Percentiles rank a stretch among this genome's conserved stretches.
Evolutionary conservation across 352 stramenopile genomes (phyloP).

Genomic region (Stephanocyclus meneghinianus): DNA sequence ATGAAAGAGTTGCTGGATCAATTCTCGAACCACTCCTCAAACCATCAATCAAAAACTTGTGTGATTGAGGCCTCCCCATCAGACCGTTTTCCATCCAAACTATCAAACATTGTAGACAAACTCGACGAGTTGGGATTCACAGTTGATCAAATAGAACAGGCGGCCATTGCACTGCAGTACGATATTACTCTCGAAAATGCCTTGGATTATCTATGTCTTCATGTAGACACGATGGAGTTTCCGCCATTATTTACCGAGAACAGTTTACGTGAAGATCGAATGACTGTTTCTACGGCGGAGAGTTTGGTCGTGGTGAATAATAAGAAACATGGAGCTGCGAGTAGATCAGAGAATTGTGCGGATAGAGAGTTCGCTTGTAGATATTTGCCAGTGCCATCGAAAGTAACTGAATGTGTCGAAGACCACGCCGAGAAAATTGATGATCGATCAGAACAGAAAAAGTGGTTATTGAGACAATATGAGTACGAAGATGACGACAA

Average conservation of each 20-base stretch:
- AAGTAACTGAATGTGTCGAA: slow-evolving; percentile 11
- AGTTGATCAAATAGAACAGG: slow-evolving; percentile 36
- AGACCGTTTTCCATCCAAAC: slow-evolving; percentile 35
- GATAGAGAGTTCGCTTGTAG: not conserved
- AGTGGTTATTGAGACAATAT: slow-evolving; percentile 62
- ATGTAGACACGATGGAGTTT: slow-evolving; percentile 57
- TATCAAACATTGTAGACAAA: slow-evolving; percentile 35
- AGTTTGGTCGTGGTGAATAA: slow-evolving; percentile 25
- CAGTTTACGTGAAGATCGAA: slow-evolving; percentile 24
- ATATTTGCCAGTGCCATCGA: not conserved
- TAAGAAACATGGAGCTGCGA: not conserved
- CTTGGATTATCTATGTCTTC: slow-evolving; percentile 76
- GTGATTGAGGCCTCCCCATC: not conserved
- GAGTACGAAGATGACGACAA: slow-evolving; percentile 50
- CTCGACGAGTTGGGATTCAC: slow-evolving; percentile 46
- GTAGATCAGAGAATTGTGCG: not conserved
- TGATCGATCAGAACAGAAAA: slow-evolving; percentile 38
- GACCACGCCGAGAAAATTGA: slow-evolving; percentile 22
- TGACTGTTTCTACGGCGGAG: not conserved
- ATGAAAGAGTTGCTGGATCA: slow-evolving; percentile 9
- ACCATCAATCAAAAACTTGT: not conserved
- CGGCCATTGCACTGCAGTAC: slow-evolving; percentile 40
- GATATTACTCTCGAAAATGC: slow-evolving; percentile 57
- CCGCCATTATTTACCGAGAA: slow-evolving; percentile 65
- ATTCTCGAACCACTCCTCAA: not conserved